Base-by-base conservation (phyloP, 768 basidiomycete genomes). In the Psilocybe azurescens region DNA sequence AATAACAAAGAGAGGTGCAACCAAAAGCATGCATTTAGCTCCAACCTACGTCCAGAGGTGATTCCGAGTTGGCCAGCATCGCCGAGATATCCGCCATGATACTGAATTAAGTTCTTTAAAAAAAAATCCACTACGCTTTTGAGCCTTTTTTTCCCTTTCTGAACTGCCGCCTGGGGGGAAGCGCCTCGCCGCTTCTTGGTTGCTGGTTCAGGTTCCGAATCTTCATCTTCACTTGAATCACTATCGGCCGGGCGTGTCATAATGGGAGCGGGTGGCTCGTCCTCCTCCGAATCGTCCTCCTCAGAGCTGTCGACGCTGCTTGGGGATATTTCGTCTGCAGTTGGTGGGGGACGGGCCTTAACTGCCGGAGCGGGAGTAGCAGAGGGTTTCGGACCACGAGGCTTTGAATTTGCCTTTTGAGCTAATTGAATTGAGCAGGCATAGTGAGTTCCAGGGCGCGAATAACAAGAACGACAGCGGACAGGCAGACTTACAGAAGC, bases 271-370 rank as follows among this genome's bases (percentile, higher is more conserved):
- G 73, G 68, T 7, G 54, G 39, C n/a, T 75, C 81, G 2, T 83
- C 81, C 0, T 73, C 72, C 4, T 75, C 79, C 3, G 74, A 71
- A 4, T 77, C 76, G 11, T 72, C 74, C 0, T 74, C 79, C 7
- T 75, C 79, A 5, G 77, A 77, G 0, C 63, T 69, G 2, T 77
- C 72, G 10, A 72, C 68, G 53, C 73, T 73, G 18, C 38, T 55
- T 18, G 73, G 70, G 0, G 74, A 68, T 1, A 64, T 63, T 49
- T 63, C 69, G n/a, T 74, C 73, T 8, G 67, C 65, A 30, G 66
- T 50, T 2, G 73, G 72, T n/a, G 71, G 72, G 7, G 70, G 68
- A 55, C 69, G 65, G 5, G 69, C 71, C 49, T 68, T 63, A 41
- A 69, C 65, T 5, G 66, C 64, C 51, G 67, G 64, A 33, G 65